Conservation (phyloP, 2,329 filamentous ascomycete species). For the Xylariomycetidae sp. region DNA sequence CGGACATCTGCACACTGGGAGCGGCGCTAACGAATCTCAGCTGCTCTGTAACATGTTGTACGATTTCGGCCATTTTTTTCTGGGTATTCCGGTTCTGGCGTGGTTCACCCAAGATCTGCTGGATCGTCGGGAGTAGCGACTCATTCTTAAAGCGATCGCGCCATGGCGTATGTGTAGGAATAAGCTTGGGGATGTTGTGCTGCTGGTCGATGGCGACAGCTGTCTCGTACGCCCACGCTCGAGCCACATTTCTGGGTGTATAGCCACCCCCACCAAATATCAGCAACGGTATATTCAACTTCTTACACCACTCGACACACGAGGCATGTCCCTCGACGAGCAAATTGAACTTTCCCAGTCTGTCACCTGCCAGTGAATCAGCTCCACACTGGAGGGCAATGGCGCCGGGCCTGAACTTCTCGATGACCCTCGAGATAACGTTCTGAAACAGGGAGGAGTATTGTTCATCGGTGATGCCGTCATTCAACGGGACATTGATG, state of each 20-base stretch:
- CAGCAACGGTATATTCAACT: conserved; percentile 71
- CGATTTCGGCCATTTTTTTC: conserved; percentile 68
- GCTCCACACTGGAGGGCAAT: conserved; percentile 95
- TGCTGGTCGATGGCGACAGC: conserved; percentile 76
- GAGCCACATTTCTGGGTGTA: conserved; percentile 91
- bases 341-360: conserved; percentile 91
- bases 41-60: conserved; percentile 77
- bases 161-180: conserved; percentile 78
- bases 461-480: conserved; percentile 86
- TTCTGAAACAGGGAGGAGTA: conserved; percentile 81
- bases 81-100: conserved; percentile 72
- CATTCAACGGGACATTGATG: conserved; percentile 83
- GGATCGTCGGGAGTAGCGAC: conserved; percentile 82
- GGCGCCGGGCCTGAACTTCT: conserved; percentile 79
- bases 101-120: conserved; percentile 60
- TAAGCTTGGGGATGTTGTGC: conserved; percentile 61
- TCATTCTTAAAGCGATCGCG: conserved; percentile 84
- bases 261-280: conserved; percentile 94
- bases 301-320: conserved; percentile 86
- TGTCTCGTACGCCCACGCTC: conserved; percentile 96
- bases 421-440: conserved; percentile 71
- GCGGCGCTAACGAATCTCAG: conserved; percentile 77
- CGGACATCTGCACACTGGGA: conserved; percentile 79
- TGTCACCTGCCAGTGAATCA: conserved; percentile 88
- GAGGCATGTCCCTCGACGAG: conserved; percentile 91